phyloP scores from a whole-genome alignment of 2,329 filamentous ascomycete genomes.

The Zymoseptoria pseudotritici region DNA sequence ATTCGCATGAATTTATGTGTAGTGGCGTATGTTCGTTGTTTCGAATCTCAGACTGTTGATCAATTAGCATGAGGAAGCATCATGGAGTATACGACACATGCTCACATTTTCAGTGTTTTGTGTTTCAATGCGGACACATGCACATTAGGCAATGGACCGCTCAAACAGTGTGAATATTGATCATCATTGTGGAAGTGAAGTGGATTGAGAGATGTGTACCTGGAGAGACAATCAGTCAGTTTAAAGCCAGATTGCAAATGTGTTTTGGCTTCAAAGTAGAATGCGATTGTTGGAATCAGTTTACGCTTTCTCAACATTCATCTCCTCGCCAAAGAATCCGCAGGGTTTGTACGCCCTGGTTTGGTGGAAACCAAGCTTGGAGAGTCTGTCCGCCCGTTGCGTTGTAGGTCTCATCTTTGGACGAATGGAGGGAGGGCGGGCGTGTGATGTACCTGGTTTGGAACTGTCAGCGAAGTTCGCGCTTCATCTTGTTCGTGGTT shows the following conservation, averaged over 20 bases:
- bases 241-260: neutral
- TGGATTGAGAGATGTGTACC: slow-evolving; percentile 11
- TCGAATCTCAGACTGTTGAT: slow-evolving; percentile 40
- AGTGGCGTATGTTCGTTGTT: neutral
- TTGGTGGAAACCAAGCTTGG: slow-evolving; percentile 40
- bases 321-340: slow-evolving; percentile 11
- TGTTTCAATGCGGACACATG: slow-evolving; percentile 46
- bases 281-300: slow-evolving; percentile 40
- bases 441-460: slow-evolving; percentile 15
- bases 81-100: neutral
- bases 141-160: slow-evolving; percentile 44
- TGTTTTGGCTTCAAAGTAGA: neutral
- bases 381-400: slow-evolving; percentile 62
- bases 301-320: slow-evolving; percentile 55
- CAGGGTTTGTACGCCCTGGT: slow-evolving; percentile 20
- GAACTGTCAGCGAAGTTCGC: slow-evolving; percentile 25
- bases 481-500: slow-evolving; percentile 2
- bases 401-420: slow-evolving; percentile 58
- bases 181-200: slow-evolving; percentile 50
- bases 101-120: slow-evolving; percentile 53
- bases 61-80: slow-evolving; percentile 34
- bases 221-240: slow-evolving; percentile 15
- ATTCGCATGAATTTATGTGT: slow-evolving; percentile 48
- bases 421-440: slow-evolving; percentile 19
- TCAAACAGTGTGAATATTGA: slow-evolving; percentile 68